A percentile compares a stretch with the other conserved stretches of the same genome.
Evolutionary conservation across 202 grass and related monocot species (phyloP).

Genomic region (Digitaria exilis): DNA sequence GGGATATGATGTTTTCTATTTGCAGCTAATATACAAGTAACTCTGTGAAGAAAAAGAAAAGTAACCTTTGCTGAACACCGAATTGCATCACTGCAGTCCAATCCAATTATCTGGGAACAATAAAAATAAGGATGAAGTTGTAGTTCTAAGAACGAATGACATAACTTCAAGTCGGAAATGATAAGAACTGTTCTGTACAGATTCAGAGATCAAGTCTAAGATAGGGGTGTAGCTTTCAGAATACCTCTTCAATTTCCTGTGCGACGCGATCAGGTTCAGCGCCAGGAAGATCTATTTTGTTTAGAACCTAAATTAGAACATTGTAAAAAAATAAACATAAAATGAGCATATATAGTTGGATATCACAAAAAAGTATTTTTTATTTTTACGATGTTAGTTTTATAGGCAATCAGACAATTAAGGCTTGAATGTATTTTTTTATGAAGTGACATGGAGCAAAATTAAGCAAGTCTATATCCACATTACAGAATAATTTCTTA

Average conservation of each 20-base stretch:
- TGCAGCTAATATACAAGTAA: constrained; percentile 6
- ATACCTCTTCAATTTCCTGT: constrained; percentile 95
- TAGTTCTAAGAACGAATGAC: constrained; percentile 5
- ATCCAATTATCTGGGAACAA: constrained; percentile 80
- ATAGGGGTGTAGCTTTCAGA: constrained; percentile 11
- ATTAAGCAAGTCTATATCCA: constrained; percentile 17
- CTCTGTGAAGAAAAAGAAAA: constrained; percentile 28
- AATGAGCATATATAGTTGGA: constrained; percentile 29
- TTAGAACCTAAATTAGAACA: constrained; percentile 81
- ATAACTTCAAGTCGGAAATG: constrained; percentile 7
- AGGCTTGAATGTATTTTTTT: constrained; percentile 20
- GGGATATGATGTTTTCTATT: neutral
- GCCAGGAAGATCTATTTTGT: constrained; percentile 99
- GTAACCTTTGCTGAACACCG: constrained; percentile 93
- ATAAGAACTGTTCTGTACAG: constrained; percentile 8
- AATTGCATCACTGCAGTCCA: constrained; percentile 95
- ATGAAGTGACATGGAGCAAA: constrained; percentile 22
- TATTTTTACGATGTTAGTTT: constrained; percentile 6
- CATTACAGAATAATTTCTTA: constrained; percentile 21
- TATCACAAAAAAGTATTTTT: constrained; percentile 12
- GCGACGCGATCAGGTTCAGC: constrained; percentile 91
- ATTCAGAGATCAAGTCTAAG: neutral
- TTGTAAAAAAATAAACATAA: constrained; percentile 33
- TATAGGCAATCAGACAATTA: neutral
- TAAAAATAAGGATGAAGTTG: neutral